A percentile compares a stretch with the other conserved stretches of the same genome.
phyloP scores from a whole-genome alignment of 2,329 filamentous ascomycete species.

The Thelonectria discophora region DNA sequence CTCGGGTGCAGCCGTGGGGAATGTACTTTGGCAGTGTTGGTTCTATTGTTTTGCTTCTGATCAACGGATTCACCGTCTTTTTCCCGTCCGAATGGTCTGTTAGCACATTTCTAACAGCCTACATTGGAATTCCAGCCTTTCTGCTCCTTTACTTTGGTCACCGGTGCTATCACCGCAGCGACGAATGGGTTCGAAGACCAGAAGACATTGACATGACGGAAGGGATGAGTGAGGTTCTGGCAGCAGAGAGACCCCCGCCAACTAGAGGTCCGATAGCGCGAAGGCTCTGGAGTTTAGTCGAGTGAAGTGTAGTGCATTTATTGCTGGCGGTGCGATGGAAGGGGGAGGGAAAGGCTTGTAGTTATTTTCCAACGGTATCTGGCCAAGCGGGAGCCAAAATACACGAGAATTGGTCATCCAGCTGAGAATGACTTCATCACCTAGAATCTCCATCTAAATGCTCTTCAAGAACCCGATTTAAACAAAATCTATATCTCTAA shows the following conservation, averaged over 20 bases:
- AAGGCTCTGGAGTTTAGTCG: constrained; percentile 6
- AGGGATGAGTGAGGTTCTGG: constrained; percentile 11
- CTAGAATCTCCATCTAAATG: too few relatives aligned
- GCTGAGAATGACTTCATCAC: too few relatives aligned
- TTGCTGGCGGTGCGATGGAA: too few relatives aligned
- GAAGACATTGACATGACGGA: constrained; percentile 10
- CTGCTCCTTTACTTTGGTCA: constrained; percentile 15
- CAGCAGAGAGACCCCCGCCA: constrained; percentile 3
- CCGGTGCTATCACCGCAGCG: neutral
- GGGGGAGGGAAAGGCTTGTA: too few relatives aligned
- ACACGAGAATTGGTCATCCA: too few relatives aligned
- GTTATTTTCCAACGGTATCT: too few relatives aligned
- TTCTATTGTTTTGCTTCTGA: constrained; percentile 53
- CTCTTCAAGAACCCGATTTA: too few relatives aligned
- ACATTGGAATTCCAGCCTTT: constrained; percentile 31
- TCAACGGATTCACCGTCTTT: constrained; percentile 65
- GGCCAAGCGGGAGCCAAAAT: too few relatives aligned
- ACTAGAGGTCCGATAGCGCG: neutral
- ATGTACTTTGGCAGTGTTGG: constrained; percentile 15
- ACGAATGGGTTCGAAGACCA: constrained; percentile 1
- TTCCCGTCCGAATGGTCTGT: constrained; percentile 30
- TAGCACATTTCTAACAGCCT: constrained; percentile 28
- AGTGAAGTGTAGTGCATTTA: too few relatives aligned
- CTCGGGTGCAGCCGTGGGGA: constrained; percentile 14
- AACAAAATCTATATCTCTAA: too few relatives aligned